These are phyloP conservation scores for Geranium brycei DNA, from an alignment of 345 rosid genomes.

Conservation along the genomic window DNA sequence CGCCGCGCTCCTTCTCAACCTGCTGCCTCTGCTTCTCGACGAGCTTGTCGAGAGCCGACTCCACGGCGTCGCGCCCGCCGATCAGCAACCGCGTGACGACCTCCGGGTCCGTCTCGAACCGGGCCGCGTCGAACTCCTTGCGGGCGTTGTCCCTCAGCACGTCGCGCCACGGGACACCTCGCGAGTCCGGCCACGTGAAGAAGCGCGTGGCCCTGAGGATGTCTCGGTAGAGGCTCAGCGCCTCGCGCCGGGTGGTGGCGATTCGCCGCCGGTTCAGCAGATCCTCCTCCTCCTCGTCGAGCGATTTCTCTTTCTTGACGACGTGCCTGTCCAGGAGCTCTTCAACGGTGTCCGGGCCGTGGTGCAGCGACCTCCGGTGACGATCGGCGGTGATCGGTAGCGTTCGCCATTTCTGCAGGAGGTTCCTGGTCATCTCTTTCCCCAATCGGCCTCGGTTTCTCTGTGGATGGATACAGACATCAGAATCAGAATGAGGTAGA, in stretches of 20 bases:
- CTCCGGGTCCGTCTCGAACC: conserved; percentile 78
- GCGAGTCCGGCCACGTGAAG: conserved; percentile 64
- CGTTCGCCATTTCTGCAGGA: conserved; percentile 39
- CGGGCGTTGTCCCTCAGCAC: conserved; percentile 65
- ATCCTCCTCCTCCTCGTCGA: conserved; percentile 55
- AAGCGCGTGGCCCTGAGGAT: conserved; percentile 71
- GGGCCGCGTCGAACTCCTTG: conserved; percentile 75
- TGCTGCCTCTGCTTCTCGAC: conserved; percentile 63
- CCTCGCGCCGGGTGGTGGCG: conserved; percentile 63
- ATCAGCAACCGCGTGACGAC: conserved; percentile 55
- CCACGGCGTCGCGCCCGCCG: conserved; percentile 70
- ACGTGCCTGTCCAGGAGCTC: conserved; percentile 71
- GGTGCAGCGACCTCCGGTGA: conserved; percentile 25
- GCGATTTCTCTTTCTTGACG: conserved; percentile 44
- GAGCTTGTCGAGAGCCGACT: conserved; percentile 57
- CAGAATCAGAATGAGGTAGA: no score
- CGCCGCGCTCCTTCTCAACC: conserved; percentile 35
- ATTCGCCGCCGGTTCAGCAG: conserved; percentile 39
- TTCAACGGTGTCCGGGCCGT: conserved; percentile 75
- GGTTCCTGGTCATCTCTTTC: conserved; percentile 21
- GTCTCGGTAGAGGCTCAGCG: conserved; percentile 67
- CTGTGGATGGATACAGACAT: no score
- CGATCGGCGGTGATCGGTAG: conserved; percentile 13
- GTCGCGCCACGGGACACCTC: conserved; percentile 68
- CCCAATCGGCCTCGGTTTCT: no score